Evolutionary conservation across 2,329 filamentous ascomycete species (phyloP), one percentile per base, ranked within the genome.

Genomic region (Cylindrodendrum hubeiense): DNA sequence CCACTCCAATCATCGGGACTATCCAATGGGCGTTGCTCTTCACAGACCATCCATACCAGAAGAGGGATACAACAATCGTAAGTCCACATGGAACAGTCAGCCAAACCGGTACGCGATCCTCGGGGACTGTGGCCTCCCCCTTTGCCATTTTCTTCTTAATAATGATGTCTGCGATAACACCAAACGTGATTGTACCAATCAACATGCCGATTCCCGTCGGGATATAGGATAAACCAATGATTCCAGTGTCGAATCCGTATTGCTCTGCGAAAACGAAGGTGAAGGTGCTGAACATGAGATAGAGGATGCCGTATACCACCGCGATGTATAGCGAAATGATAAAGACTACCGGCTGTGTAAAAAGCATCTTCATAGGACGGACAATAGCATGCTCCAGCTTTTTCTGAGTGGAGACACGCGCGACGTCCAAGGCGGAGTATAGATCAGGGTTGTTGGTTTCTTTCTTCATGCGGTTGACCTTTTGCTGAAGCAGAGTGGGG

Each of bases 281-380:
- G 21, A 87, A 78, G 0, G 84, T 82, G 3, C 81, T 84, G 3
- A 87, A 80, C 67, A 85, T 82, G 71, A 87, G 84, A 73, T 91
- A 91, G 0, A 90, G 73, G 19, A 90, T 86, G 0, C 88, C 89
- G 67, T 90, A 91, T 62, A 85, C 84, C 68, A 93, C 90, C 33
- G 84, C 86, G 3, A 89, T 86, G 74, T 92, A 92, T 0, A 92
- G 74, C 0, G 89, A 87, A 43, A 93, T 82, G 10, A 90, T 82
- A 68, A 91, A 87, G 75, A 90, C 90, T 61, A 92, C 91, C 0
- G 90, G 90, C 1, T 89, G 69, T 0, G 71, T 91, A 46, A 81
- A 74, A 9, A 94, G 84, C 49, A 93, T 81, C 70, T 89, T 86
- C 58, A 92, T 83, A 0, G 91, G 91, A 0, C 90, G 86, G 34